phyloP scores from a whole-genome alignment of 2,329 filamentous ascomycete genomes.

The Aureobasidium sp. region DNA sequence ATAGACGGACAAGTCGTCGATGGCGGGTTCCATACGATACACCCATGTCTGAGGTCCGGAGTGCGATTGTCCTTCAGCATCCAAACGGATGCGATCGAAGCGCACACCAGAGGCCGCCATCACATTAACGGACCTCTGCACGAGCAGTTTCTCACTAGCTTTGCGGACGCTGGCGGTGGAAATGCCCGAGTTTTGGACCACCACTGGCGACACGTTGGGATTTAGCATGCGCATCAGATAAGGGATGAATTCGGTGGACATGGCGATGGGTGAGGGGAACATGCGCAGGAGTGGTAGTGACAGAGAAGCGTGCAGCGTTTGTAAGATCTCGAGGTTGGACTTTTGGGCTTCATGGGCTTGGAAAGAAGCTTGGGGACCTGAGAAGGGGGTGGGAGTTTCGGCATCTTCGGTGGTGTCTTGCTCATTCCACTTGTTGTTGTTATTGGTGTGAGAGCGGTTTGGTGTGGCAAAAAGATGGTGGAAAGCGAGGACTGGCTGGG shows the following conservation, averaged over 20 bases:
- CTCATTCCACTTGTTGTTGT: conserved; percentile 32
- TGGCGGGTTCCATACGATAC: conserved; percentile 86
- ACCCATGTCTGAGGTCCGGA: conserved; percentile 49
- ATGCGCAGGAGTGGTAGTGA: conserved; percentile 63
- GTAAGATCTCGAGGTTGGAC: conserved; percentile 65
- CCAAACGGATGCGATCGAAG: conserved; percentile 72
- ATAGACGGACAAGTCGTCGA: conserved; percentile 73
- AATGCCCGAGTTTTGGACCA: conserved; percentile 51
- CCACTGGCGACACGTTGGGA: conserved; percentile 83
- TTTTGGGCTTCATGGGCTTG: conserved; percentile 73
- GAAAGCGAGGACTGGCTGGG: conserved; percentile 78
- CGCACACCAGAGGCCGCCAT: conserved; percentile 75
- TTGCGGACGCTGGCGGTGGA: conserved; percentile 75
- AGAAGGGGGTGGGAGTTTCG: conserved; percentile 54
- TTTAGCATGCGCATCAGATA: conserved; percentile 77
- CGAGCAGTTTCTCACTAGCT: conserved; percentile 73
- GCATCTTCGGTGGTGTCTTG: conserved; percentile 33
- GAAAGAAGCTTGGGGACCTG: conserved; percentile 74
- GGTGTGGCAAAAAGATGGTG: conserved; percentile 83
- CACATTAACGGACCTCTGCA: conserved; percentile 68
- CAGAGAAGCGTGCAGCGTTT: conserved; percentile 63
- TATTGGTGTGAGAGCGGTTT: conserved; percentile 36
- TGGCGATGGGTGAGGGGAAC: conserved; percentile 69
- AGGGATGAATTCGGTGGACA: conserved; percentile 76
- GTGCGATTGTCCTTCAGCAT: conserved; percentile 36